Percentiles rank a stretch among this genome's conserved stretches.
phyloP scores from a whole-genome alignment of 371 early-diverging fungal species.

The Parasitella parasitica region DNA sequence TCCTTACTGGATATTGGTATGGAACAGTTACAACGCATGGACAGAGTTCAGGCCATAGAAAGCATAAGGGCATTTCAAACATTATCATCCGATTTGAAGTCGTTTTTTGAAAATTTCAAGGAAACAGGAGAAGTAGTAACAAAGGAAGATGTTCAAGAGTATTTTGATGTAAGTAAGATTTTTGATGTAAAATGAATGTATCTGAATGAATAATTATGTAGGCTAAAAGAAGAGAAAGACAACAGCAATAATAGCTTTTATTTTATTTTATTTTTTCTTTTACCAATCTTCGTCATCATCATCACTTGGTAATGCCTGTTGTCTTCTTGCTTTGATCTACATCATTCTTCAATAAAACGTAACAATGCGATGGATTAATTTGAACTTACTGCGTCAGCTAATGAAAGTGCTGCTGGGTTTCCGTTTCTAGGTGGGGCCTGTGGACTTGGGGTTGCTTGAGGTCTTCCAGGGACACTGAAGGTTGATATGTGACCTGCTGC shows the following conservation, averaged over 20 bases:
- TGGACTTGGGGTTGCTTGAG: slow-evolving; percentile 25
- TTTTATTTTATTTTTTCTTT: too few species aligned
- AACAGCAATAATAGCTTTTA: neutral
- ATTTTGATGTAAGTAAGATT: slow-evolving; percentile 59
- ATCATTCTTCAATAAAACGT: neutral
- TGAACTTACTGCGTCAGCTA: slow-evolving; percentile 50
- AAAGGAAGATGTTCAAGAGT: slow-evolving; percentile 67
- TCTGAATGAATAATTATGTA: neutral
- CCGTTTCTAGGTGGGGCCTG: slow-evolving; percentile 3
- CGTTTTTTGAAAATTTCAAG: slow-evolving; percentile 68
- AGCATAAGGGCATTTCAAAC: slow-evolving; percentile 58
- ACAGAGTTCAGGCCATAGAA: slow-evolving; percentile 74
- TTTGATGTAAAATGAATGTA: neutral
- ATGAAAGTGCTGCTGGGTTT: slow-evolving; percentile 33
- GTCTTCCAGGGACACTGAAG: slow-evolving; percentile 36
- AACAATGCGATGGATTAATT: neutral
- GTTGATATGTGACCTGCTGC: slow-evolving; percentile 39
- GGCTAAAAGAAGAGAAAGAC: neutral
- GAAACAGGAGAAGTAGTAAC: slow-evolving; percentile 74
- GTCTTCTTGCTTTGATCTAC: slow-evolving; percentile 26
- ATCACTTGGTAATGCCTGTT: slow-evolving; percentile 19
- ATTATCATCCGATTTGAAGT: slow-evolving; percentile 59
- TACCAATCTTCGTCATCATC: slow-evolving; percentile 27
- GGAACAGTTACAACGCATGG: slow-evolving; percentile 69
- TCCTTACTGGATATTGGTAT: slow-evolving; percentile 78